Base-by-base conservation (phyloP, 2,329 filamentous ascomycete species). In the Didymella arachidicola region DNA sequence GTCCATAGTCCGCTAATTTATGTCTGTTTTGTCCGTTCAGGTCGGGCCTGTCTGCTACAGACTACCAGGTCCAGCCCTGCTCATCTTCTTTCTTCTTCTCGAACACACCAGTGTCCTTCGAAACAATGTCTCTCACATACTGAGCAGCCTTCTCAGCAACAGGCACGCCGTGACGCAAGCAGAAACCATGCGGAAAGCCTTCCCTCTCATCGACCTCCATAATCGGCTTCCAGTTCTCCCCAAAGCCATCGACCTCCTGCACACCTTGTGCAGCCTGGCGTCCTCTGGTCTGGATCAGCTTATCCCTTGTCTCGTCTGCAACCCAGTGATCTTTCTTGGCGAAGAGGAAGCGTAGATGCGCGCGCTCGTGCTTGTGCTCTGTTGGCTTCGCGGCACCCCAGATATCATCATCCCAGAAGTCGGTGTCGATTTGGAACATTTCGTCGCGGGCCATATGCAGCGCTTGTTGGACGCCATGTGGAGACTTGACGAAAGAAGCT, bases 271-370 rank as follows among this genome's bases (percentile, higher is more conserved):
- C 45, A 4, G 56, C 56, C 22, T 46, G 39, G 18, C 48, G 62
- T 12, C 79, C 81, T 41, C 82, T 72, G 11, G 77, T 65, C 38
- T 71, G 72, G 45, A 88, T 82, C 36, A 88, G 76, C 39, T 81
- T 80, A 64, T 87, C 83, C 34, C 85, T 77, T 29, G 85, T 87
- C 65, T 79, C 75, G 61, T 86, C 79, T 1, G 85, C 84, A 26
- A 88, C 83, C 86, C 86, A 88, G 66, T 87, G 84, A 67, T 89
- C 86, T 46, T 83, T 76, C 34, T 81, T 76, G 1, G 83, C 86
- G 71, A 87, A 89, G 63, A 86, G 82, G 67, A 89, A 86, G 50
- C 82, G 81, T 41, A 88, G 61, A 49, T 79, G 80, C 3, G 81
- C 76, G 2, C 79, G 71, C 7, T 78, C 69, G 44, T 77, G 68